These are phyloP conservation scores for Emydomyces testavorans DNA, from an alignment of 2,329 filamentous ascomycete species.

Conservation along the genomic window DNA sequence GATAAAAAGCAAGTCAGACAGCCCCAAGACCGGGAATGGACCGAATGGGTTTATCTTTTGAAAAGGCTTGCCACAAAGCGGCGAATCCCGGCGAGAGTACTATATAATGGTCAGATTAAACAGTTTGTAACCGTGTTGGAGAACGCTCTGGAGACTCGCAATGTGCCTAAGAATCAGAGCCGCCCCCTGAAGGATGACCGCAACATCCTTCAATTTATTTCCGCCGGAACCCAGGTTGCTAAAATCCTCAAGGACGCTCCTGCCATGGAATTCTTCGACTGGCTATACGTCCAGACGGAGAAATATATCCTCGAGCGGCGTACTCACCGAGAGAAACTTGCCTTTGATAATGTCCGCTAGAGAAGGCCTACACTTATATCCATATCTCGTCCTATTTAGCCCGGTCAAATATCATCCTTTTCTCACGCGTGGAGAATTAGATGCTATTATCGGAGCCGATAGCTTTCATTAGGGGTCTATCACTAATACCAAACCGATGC, in stretches of 20 bases:
- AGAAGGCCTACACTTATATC: background rate
- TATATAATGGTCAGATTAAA: conserved; percentile 86
- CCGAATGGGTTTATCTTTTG: conserved; percentile 79
- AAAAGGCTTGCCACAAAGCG: conserved; percentile 78
- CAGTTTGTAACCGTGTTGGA: conserved; percentile 80
- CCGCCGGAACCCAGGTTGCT: conserved; percentile 74
- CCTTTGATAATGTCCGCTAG: conserved; percentile 5
- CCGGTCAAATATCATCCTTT: background rate
- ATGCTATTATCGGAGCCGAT: background rate
- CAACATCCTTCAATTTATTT: conserved; percentile 78
- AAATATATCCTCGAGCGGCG: conserved; percentile 60
- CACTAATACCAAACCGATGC: background rate
- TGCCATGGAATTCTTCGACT: conserved; percentile 72
- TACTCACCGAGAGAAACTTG: conserved; percentile 18
- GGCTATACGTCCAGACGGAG: conserved; percentile 72
- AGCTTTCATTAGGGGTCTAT: background rate
- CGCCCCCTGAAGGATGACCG: conserved; percentile 77
- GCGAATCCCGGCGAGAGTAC: conserved; percentile 67
- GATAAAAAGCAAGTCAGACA: conserved; percentile 68
- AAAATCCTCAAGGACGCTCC: conserved; percentile 75
- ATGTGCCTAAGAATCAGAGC: conserved; percentile 72
- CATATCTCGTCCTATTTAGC: background rate
- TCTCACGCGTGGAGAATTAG: background rate
- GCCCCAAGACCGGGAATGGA: conserved; percentile 74
- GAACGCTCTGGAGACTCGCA: conserved; percentile 78